phyloP scores from a whole-genome alignment of 139 green algal genomes.

The Pleodorina starrii region DNA sequence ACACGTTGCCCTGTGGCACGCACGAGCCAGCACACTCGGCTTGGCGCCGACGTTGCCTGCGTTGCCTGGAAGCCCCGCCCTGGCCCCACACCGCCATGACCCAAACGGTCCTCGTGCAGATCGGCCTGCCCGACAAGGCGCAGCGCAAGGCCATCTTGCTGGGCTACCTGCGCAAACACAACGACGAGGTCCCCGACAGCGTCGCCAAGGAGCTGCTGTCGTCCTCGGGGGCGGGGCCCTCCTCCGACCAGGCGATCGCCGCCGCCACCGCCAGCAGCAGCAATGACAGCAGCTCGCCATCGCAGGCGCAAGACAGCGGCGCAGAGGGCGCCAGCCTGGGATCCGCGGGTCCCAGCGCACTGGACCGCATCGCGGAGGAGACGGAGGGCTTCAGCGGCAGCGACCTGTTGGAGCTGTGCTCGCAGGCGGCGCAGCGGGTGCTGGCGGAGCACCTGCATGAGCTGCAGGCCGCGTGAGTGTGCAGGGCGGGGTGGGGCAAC shows the following conservation, averaged over 20 bases:
- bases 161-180: constrained; percentile 61
- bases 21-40: too few relatives aligned
- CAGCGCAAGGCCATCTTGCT: constrained; percentile 81
- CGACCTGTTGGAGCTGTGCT: constrained; percentile 70
- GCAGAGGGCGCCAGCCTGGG: not conserved
- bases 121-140: constrained; percentile 73
- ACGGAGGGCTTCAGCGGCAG: constrained; percentile 86
- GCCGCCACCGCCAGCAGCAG: not conserved
- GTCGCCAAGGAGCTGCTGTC: constrained; percentile 46
- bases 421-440: constrained; percentile 64
- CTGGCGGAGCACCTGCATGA: constrained; percentile 55
- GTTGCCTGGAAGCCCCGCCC: too few relatives aligned
- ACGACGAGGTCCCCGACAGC: constrained; percentile 27
- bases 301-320: not conserved
- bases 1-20: too few relatives aligned
- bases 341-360: not conserved
- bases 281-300: not conserved
- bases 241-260: not conserved
- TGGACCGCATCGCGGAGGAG: constrained; percentile 65
- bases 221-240: too few relatives aligned
- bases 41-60: too few relatives aligned
- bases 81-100: too few relatives aligned
- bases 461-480: constrained; percentile 17
- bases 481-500: too few relatives aligned
- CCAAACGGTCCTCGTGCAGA: constrained; percentile 58